These are phyloP conservation scores for Lenzites betulinus DNA, from an alignment of 768 basidiomycete genomes.

Conservation along the genomic window DNA sequence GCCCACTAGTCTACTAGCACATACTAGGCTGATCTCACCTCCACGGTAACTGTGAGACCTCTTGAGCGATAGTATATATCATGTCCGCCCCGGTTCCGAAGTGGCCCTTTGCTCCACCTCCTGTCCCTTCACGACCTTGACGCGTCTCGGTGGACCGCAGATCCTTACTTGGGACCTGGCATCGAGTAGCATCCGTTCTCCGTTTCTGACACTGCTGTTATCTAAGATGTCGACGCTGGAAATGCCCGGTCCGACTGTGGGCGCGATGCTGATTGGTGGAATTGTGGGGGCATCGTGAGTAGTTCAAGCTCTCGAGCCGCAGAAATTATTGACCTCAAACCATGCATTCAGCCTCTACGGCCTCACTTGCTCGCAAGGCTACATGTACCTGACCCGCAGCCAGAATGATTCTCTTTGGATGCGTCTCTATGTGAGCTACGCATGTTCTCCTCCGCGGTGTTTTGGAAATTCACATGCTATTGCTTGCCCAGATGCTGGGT, in stretches of 20 bases:
- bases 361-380: conserved; percentile 10
- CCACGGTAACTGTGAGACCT: too few relatives aligned
- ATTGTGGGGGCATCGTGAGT: conserved; percentile 12
- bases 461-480: neutral
- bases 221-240: conserved; percentile 2
- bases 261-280: conserved; percentile 10
- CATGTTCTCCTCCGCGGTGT: neutral
- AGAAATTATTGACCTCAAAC: neutral
- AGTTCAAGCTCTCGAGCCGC: neutral
- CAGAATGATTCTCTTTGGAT: neutral
- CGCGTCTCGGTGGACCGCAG: neutral
- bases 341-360: neutral
- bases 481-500: neutral
- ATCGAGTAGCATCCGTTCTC: neutral
- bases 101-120: neutral
- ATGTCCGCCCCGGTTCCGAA: too few relatives aligned
- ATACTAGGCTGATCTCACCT: too few relatives aligned
- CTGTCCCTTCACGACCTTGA: neutral
- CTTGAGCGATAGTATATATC: too few relatives aligned
- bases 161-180: neutral
- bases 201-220: neutral
- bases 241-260: conserved; percentile 2
- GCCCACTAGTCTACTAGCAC: too few relatives aligned
- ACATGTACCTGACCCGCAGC: conserved; percentile 8
- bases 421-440: neutral